phyloP scores from a whole-genome alignment of 441 rosid species.

The Pelargonium australe region DNA sequence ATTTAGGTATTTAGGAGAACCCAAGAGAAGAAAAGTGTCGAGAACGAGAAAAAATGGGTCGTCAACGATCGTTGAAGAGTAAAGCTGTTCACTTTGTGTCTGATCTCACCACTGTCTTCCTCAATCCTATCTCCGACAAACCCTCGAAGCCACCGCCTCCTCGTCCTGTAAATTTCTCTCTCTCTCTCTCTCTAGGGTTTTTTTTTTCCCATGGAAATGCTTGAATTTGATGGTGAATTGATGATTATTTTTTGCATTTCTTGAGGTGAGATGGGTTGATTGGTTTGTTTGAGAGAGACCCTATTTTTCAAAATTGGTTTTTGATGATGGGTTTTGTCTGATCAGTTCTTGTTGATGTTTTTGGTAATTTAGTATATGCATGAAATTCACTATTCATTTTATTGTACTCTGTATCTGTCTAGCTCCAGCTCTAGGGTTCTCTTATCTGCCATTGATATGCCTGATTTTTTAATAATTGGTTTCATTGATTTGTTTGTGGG shows the following conservation, averaged over 20 bases:
- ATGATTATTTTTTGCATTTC: background rate
- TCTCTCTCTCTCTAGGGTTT: conserved; percentile 6
- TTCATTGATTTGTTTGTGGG: too few relatives aligned
- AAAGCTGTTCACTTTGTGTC: conserved; percentile 88
- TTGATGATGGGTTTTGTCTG: background rate
- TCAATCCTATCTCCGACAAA: conserved; percentile 89
- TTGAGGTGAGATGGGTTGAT: background rate
- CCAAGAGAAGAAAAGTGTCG: background rate
- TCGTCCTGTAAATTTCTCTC: conserved; percentile 20
- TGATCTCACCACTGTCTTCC: conserved; percentile 87
- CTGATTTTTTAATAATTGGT: too few relatives aligned
- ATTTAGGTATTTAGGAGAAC: background rate
- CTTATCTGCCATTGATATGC: too few relatives aligned
- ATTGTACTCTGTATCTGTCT: too few relatives aligned
- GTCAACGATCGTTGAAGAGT: conserved; percentile 69
- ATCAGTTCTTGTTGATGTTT: too few relatives aligned
- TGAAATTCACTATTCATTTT: too few relatives aligned
- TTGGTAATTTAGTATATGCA: too few relatives aligned
- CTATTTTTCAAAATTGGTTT: background rate
- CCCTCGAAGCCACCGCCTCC: conserved; percentile 39
- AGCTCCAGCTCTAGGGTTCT: too few relatives aligned
- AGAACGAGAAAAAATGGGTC: conserved; percentile 42
- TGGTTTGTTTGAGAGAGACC: background rate
- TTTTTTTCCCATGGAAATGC: background rate
- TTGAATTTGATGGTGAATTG: background rate